These are phyloP conservation scores for Suillus sp. DNA, from an alignment of 768 basidiomycete species.

Conservation along the genomic window DNA sequence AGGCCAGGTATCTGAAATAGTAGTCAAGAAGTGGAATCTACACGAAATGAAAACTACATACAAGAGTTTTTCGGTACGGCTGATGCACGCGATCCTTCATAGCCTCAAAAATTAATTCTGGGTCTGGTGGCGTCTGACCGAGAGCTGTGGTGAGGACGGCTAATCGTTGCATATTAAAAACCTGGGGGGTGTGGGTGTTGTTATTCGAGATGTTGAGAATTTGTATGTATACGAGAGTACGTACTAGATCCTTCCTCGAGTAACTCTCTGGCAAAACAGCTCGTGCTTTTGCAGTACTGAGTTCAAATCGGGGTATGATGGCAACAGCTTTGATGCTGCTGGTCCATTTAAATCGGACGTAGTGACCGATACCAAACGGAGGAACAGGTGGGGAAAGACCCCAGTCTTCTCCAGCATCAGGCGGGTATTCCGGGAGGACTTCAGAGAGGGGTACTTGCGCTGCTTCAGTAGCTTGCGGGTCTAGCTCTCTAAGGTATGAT, in stretches of 20 bases:
- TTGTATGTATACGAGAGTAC: constrained; percentile 31
- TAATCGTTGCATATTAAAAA: constrained; percentile 96
- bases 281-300: constrained; percentile 94
- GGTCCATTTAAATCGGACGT: constrained; percentile 86
- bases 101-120: constrained; percentile 96
- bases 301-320: constrained; percentile 93
- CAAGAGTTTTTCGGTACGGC: constrained; percentile 88
- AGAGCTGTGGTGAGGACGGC: constrained; percentile 96
- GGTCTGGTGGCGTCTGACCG: constrained; percentile 86
- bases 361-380: constrained; percentile 91
- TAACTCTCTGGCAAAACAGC: constrained; percentile 85
- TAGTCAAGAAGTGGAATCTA: background rate
- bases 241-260: constrained; percentile 86
- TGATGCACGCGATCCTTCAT: constrained; percentile 99
- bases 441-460: constrained; percentile 93
- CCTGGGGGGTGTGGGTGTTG: constrained; percentile 47
- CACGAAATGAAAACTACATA: constrained; percentile 40
- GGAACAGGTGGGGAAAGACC: constrained; percentile 86
- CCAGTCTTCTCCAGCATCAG: constrained; percentile 91
- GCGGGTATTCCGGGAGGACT: constrained; percentile 94
- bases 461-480: constrained; percentile 74
- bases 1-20: constrained; percentile 85
- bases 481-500: constrained; percentile 90
- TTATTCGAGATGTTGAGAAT: background rate
- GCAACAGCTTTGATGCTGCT: constrained; percentile 86